Base-by-base conservation (phyloP, 768 basidiomycete genomes). In the Phlegmacium glaucopus region DNA sequence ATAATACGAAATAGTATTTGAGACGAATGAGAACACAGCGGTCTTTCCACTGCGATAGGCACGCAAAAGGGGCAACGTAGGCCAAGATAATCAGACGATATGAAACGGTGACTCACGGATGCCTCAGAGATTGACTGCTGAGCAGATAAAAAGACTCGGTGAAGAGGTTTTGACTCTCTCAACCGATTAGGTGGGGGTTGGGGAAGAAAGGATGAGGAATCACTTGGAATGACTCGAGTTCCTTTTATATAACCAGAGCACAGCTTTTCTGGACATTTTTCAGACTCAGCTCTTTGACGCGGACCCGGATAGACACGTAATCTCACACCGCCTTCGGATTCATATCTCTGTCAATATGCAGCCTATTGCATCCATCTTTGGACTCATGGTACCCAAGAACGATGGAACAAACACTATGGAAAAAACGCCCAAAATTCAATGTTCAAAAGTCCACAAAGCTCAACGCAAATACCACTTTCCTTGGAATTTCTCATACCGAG, bases 91-190 rank as follows among this genome's bases (percentile, higher is more conserved):
- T 54, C 46, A 59, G 50, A 47, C 44, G 45, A 51, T 39, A 30
- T 37, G 50, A 48, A 55, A 64, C 54, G 48, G 40, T 60, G 63
- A 71, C 70, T 71, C 68, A 71, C 70, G 52, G 50, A 59, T 61
- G 53, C 48, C 50, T 60, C 55, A 59, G 60, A 58, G 40, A 38
- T 40, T 26, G 17, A 39, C 49, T 51, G 32, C 58, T 61, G 49
- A 49, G 55, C 54, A 42, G 50, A 35, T 34, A 41, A 3, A 44
- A 55, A 47, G 50, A 50, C 54, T 55, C 43, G 32, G 53, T 16
- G 41, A 32, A 44, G 48, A 48, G n/a, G 27, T 27, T 25, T 39
- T 56, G 58, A 57, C 51, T 60, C 55, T 54, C 49, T 17, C 32
- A 54, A 57, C 52, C 54, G 22, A 22, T 5, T 29, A 44, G 35